Base-by-base conservation (phyloP, 306 rosid genomes). In the Sicyos edulis region DNA sequence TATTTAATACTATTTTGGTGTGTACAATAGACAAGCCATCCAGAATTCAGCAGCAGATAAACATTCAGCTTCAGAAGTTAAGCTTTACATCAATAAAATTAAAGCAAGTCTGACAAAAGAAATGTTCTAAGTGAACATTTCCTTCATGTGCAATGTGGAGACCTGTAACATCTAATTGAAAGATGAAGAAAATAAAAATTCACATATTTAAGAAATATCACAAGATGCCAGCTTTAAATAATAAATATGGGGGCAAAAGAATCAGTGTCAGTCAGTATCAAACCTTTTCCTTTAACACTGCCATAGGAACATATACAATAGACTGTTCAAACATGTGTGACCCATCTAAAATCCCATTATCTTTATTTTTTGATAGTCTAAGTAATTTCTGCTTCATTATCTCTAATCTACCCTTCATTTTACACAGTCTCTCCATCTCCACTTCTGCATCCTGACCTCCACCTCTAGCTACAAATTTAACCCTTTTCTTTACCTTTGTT, bases 251-350 rank as follows among this genome's bases (percentile, higher is more conserved):
- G 37, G 37, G 51, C 12, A 74, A 56, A 59, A 60, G 63, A 44
- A 64, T 15, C 6, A 7, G 42, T 40, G 24, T 19, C 14, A 54
- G 16, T 47, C 64, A 74, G 49, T 24, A 71, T 83, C 77, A 88
- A 77, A 80, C 72, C 74, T 88, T 93, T 82, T 93, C 97, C 75
- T 81, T 84, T 69, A 93, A 75, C 78, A 81, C 86, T 62, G 92
- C 95, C 69, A 75, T 78, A 4, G 98, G 98, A 54, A 93, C 92
- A 87, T 87, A 93, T 20, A 87, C 71, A 71, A 90, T 81, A 70
- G 72, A 60, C 52, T 76, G 80, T 54, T 60, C 83, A 54, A 75
- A 62, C 34, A 51, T 71, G 61, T 64, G 44, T 29, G 81, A 26
- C 72, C 54, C 80, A 74, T 71, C 54, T 21, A 81, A 82, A 72